These are phyloP conservation scores for Myriosclerotinia curreyana DNA, from an alignment of 2,329 filamentous ascomycete species.

Conservation along the genomic window DNA sequence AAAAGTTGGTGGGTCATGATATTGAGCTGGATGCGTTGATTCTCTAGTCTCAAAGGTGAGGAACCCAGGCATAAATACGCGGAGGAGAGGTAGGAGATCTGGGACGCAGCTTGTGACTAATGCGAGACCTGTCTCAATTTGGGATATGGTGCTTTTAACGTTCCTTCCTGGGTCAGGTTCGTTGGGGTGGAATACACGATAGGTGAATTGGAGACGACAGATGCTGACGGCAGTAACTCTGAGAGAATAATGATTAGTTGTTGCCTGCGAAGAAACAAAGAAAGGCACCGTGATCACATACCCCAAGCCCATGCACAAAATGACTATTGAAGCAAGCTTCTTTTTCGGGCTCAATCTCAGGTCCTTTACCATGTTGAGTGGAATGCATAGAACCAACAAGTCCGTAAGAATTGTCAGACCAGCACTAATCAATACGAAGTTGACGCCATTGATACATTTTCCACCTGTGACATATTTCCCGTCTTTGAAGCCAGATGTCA, in stretches of 20 bases:
- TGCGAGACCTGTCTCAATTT: constrained; percentile 28
- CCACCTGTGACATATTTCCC: constrained; percentile 26
- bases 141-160: constrained; percentile 29
- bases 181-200: constrained; percentile 21
- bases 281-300: neutral
- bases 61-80: neutral
- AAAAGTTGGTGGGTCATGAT: neutral
- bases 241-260: neutral
- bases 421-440: constrained; percentile 27
- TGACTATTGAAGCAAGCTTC: constrained; percentile 25
- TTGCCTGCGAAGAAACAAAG: neutral
- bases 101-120: constrained; percentile 25
- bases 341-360: constrained; percentile 25
- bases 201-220: constrained; percentile 23
- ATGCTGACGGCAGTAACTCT: constrained; percentile 30
- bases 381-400: constrained; percentile 28
- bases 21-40: constrained; percentile 3
- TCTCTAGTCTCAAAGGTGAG: neutral
- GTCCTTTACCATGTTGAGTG: constrained; percentile 30
- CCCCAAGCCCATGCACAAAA: constrained; percentile 24
- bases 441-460: constrained; percentile 25
- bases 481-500: constrained; percentile 25
- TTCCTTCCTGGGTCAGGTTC: constrained; percentile 25
- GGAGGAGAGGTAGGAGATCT: constrained; percentile 4
- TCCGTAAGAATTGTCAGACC: constrained; percentile 30